Evolutionary conservation across 139 green algal species (phyloP).

Genomic region (Chlamydomonas sphaeroides): DNA sequence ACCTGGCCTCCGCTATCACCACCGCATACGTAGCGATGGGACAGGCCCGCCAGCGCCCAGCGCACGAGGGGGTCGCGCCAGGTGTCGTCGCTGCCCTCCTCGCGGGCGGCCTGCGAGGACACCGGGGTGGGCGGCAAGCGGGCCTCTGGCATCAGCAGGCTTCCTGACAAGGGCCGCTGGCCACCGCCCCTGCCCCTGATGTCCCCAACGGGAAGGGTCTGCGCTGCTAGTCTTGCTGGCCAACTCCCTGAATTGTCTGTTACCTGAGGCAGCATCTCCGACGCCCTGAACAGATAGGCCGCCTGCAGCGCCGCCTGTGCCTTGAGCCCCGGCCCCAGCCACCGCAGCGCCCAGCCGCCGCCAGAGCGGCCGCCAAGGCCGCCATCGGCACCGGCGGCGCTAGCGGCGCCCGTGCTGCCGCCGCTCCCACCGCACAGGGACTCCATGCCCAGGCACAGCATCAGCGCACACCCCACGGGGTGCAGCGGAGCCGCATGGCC

Average conservation of each 20-base stretch:
- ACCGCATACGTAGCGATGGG: slow-evolving; percentile 40
- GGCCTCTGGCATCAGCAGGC: too few species aligned
- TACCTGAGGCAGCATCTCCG: slow-evolving; percentile 43
- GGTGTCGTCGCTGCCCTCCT: slow-evolving; percentile 7
- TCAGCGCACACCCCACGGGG: slow-evolving; percentile 48
- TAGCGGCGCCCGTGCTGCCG: neutral
- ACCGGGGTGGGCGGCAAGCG: too few species aligned
- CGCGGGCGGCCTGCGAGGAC: slow-evolving; percentile 32
- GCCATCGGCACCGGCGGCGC: neutral
- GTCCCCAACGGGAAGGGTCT: too few species aligned
- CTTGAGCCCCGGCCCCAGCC: slow-evolving; percentile 21
- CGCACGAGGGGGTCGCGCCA: slow-evolving; percentile 60
- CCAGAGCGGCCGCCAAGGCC: neutral
- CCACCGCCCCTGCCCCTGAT: too few species aligned
- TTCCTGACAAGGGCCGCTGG: too few species aligned
- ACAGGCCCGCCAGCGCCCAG: slow-evolving; percentile 59
- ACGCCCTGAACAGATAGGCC: slow-evolving; percentile 42
- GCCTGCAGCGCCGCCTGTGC: slow-evolving; percentile 37
- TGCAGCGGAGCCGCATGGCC: neutral
- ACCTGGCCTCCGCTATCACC: too few species aligned
- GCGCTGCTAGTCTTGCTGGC: too few species aligned
- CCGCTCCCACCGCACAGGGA: too few species aligned
- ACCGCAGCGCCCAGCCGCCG: slow-evolving; percentile 18
- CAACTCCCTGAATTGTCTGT: too few species aligned
- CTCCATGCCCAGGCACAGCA: slow-evolving; percentile 53